Percentiles rank a stretch among this genome's conserved stretches.
These are phyloP conservation scores for Aureobasidium sp. DNA, from an alignment of 2,329 filamentous ascomycete species.

Conservation along the genomic window DNA sequence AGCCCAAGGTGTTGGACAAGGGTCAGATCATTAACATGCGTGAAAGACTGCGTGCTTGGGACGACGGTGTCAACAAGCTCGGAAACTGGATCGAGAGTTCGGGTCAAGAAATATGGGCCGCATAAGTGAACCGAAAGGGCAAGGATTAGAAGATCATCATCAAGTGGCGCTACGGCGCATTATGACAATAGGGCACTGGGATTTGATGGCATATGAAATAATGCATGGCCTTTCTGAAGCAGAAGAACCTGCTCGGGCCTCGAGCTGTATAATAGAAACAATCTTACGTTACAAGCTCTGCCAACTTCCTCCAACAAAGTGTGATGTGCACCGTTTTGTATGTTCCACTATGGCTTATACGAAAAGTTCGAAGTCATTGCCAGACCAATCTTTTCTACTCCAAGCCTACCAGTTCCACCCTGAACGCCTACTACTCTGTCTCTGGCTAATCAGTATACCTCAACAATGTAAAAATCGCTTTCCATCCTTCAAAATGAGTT, in stretches of 20 bases:
- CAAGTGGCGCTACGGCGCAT: conserved; percentile 10
- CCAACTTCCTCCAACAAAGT: neutral
- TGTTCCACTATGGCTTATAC: neutral
- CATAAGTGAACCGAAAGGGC: conserved; percentile 29
- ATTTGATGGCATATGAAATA: conserved; percentile 13
- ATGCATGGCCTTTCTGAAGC: conserved; percentile 1
- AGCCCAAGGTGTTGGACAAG: conserved; percentile 95
- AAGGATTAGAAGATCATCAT: conserved; percentile 3
- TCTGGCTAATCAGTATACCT: no score
- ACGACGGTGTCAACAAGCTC: conserved; percentile 88
- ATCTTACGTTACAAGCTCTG: conserved; percentile 1
- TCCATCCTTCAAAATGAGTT: neutral
- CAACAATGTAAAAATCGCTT: no score
- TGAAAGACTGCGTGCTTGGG: conserved; percentile 83
- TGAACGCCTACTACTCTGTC: neutral
- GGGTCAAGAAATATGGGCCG: conserved; percentile 93
- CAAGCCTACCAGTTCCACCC: neutral
- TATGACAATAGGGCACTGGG: conserved; percentile 4
- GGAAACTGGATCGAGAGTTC: conserved; percentile 95
- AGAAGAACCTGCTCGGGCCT: neutral
- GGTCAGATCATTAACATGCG: conserved; percentile 92
- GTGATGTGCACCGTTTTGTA: neutral
- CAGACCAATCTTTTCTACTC: neutral
- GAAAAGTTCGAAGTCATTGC: neutral
- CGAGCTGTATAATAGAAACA: conserved; percentile 9